Conservation (phyloP, 1,284 basidiomycete species). For the Microbotryomycetes sp. region DNA sequence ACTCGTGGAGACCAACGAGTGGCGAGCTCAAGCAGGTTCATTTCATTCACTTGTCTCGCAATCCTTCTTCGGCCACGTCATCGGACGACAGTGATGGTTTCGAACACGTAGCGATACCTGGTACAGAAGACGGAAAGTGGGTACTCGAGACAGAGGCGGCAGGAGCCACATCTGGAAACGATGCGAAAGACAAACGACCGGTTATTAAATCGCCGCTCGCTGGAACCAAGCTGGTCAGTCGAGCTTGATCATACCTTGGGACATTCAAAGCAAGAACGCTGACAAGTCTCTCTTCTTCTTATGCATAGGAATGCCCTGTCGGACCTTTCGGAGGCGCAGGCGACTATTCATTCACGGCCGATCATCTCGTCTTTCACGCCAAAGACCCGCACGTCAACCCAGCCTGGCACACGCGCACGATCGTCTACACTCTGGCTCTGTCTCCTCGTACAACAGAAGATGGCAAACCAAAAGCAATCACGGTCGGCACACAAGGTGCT, state of each 20-base stretch:
- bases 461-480: constrained; percentile 48
- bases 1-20: constrained; percentile 61
- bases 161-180: background rate
- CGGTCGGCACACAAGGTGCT: constrained; percentile 74
- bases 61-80: constrained; percentile 35
- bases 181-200: background rate
- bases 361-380: constrained; percentile 69
- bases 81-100: constrained; percentile 10
- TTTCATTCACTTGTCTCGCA: constrained; percentile 5
- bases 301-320: constrained; percentile 50
- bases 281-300: constrained; percentile 18
- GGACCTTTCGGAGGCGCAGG: constrained; percentile 72
- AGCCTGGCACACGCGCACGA: constrained; percentile 72
- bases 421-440: constrained; percentile 51
- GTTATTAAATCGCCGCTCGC: constrained; percentile 21
- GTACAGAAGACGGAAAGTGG: constrained; percentile 57
- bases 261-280: too few species aligned
- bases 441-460: constrained; percentile 43
- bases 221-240: constrained; percentile 26
- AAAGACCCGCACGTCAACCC: constrained; percentile 64
- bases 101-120: constrained; percentile 39
- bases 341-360: constrained; percentile 65
- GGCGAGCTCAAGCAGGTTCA: constrained; percentile 53
- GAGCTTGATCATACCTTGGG: too few species aligned
- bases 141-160: constrained; percentile 60